Evolutionary conservation across 306 rosid species (phyloP), one percentile per base, ranked within the genome.

Genomic region (Fragaria nilgerrensis): DNA sequence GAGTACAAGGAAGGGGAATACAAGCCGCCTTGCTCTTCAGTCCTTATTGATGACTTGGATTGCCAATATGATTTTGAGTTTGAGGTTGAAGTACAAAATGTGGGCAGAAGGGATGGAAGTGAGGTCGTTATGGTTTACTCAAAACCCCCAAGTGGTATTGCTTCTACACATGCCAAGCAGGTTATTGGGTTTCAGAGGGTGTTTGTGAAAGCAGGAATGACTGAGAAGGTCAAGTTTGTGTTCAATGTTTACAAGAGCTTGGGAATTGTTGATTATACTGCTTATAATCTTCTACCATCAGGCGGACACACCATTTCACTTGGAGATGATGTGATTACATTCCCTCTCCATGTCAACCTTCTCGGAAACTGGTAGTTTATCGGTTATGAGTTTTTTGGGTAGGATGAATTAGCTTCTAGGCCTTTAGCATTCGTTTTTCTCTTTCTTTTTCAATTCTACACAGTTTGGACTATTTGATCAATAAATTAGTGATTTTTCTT

Each of bases 131-230:
- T 84, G 0, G 84, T 81, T 23, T 84, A 77, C 71, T 77, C 87
- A 9, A 74, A 23, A 23, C 80, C 85, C 0, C 87, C 87, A 1
- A 36, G 27, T 2, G 82, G 80, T 2, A 61, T 80, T 32, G 58
- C 74, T 2, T 48, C 29, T 2, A 63, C 84, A 0, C 82, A 67
- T 23, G 32, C 58, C 9, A 84, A 84, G 73, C 82, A 84, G 15
- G 49, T 80, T 79, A 75, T 73, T 59, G 84, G 84, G 11, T 84
- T 84, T n/a, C 6, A 80, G 49, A 84, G 77, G 58, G 77, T 84
- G 36, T 69, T 59, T 45, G 48, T 84, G 69, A 41, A 61, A 16
- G 80, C 72, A 0, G 82, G 87, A 13, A 29, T 41, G 9, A 68
- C 19, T 3, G 2, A 73, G 37, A 68, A 16, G 34, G 80, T 80